Evolutionary conservation across 179 eudicot genomes (phyloP).

Genomic region (Vitellaria paradoxa): DNA sequence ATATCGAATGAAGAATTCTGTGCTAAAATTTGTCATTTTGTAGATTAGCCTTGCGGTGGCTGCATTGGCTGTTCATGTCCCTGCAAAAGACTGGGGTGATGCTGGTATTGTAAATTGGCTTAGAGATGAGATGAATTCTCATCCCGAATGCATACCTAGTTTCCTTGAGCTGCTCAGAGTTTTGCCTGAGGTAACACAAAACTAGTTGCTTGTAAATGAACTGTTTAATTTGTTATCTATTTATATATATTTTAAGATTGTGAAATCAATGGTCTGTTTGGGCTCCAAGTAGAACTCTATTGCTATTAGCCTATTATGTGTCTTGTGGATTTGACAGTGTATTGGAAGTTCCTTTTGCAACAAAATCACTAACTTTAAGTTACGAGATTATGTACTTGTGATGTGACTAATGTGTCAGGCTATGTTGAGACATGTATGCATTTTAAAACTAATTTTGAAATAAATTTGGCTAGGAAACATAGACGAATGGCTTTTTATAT

Average conservation of each 20-base stretch:
- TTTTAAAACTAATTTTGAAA: not conserved
- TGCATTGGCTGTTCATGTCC: slow-evolving; percentile 96
- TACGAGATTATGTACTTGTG: not conserved
- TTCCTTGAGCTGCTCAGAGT: slow-evolving; percentile 93
- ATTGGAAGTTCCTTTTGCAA: not conserved
- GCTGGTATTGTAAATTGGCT: slow-evolving; percentile 90
- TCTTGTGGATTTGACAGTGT: slow-evolving; percentile 1
- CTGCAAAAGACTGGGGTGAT: slow-evolving; percentile 97
- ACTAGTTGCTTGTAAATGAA: not conserved
- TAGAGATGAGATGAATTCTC: slow-evolving; percentile 83
- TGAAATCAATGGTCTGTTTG: not conserved
- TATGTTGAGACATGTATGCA: not conserved
- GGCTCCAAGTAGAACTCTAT: not conserved
- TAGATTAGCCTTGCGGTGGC: slow-evolving; percentile 99
- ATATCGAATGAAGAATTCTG: not conserved
- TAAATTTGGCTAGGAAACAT: not conserved
- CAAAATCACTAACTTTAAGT: not conserved
- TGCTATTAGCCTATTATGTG: not conserved
- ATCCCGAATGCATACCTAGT: slow-evolving; percentile 81
- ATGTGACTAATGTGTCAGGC: not conserved
- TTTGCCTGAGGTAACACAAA: slow-evolving; percentile 79
- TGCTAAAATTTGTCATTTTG: slow-evolving; percentile 20
- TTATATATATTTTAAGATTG: not conserved
- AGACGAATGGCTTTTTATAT: not conserved
- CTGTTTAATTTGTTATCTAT: not conserved